These are phyloP conservation scores for Begonia masoniana DNA, from an alignment of 306 rosid species.

Conservation along the genomic window DNA sequence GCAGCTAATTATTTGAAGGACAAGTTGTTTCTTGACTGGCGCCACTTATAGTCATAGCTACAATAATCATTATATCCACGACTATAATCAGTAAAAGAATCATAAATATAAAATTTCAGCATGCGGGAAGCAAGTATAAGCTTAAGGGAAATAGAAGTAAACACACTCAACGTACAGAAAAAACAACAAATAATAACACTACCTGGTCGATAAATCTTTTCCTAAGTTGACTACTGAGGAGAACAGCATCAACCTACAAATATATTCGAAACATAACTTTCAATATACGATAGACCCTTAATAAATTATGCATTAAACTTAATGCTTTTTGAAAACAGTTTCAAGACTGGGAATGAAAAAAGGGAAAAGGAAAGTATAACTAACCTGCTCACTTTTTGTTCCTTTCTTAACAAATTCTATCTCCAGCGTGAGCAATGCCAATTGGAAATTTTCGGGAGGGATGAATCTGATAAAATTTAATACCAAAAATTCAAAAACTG, in stretches of 20 bases:
- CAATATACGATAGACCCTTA: slow-evolving; percentile 2
- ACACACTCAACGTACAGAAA: too few species aligned
- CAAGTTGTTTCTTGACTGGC: neutral
- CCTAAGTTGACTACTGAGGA: slow-evolving; percentile 49
- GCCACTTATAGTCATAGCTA: neutral
- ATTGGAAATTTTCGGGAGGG: slow-evolving; percentile 63
- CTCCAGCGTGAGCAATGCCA: slow-evolving; percentile 70
- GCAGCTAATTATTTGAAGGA: neutral
- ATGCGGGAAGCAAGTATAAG: too few species aligned
- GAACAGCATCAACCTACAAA: slow-evolving; percentile 81
- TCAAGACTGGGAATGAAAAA: too few species aligned
- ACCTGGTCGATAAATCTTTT: slow-evolving; percentile 72
- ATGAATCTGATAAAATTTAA: slow-evolving; percentile 38
- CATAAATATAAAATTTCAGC: too few species aligned
- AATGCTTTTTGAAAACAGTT: too few species aligned
- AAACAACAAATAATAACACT: neutral
- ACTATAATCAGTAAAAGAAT: too few species aligned
- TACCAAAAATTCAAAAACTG: slow-evolving; percentile 6
- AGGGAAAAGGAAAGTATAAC: neutral
- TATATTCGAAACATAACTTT: neutral
- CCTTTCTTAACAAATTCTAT: slow-evolving; percentile 80
- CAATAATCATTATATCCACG: too few species aligned
- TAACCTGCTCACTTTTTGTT: slow-evolving; percentile 67
- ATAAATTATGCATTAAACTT: too few species aligned
- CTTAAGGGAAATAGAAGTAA: too few species aligned